Evolutionary conservation across 2,329 filamentous ascomycete genomes (phyloP).

Genomic region (Ascochyta fabae): DNA sequence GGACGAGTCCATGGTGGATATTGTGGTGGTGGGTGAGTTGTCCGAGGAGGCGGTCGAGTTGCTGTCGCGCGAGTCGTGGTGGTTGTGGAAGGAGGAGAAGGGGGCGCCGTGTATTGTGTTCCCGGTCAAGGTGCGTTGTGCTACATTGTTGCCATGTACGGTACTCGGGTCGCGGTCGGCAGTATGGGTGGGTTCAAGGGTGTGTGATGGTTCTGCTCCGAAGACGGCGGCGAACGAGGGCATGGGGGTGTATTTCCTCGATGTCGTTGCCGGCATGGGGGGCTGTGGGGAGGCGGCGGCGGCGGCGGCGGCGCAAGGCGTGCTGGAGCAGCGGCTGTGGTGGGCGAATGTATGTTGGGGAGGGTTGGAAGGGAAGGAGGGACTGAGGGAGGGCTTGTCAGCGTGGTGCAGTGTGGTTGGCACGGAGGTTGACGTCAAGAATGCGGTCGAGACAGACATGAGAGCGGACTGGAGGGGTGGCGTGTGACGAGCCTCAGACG

Average conservation of each 20-base stretch:
- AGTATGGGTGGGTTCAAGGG: constrained; percentile 57
- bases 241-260: constrained; percentile 58
- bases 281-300: not conserved
- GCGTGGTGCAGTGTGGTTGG: constrained; percentile 33
- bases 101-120: constrained; percentile 39
- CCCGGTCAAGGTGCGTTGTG: constrained; percentile 44
- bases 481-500: not conserved
- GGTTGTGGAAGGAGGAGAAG: constrained; percentile 59
- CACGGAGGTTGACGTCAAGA: constrained; percentile 3
- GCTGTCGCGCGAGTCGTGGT: constrained; percentile 76
- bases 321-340: constrained; percentile 25
- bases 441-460: constrained; percentile 28
- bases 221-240: constrained; percentile 79
- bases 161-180: constrained; percentile 20
- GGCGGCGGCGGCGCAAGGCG: constrained; percentile 24
- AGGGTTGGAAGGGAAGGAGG: constrained; percentile 41
- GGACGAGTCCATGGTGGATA: constrained; percentile 90
- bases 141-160: constrained; percentile 42
- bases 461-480: constrained; percentile 15
- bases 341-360: constrained; percentile 29
- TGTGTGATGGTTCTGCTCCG: constrained; percentile 62
- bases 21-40: constrained; percentile 92
- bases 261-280: constrained; percentile 46
- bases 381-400: constrained; percentile 46
- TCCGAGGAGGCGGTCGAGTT: constrained; percentile 88